Conservation (phyloP, 2,329 filamentous ascomycete species). For the Verticillium klebahnii region DNA sequence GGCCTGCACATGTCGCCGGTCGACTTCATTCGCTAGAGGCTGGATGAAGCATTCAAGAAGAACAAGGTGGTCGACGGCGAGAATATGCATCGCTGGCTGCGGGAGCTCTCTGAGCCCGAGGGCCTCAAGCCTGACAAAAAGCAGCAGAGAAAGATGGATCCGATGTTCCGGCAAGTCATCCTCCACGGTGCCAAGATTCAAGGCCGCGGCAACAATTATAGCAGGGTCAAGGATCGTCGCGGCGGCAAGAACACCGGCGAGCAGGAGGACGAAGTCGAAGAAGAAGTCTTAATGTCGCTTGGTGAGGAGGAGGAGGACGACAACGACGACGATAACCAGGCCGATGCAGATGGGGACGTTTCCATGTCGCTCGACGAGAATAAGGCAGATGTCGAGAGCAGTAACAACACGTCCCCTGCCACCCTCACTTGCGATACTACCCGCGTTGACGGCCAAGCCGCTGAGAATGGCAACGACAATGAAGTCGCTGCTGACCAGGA, state of each 20-base stretch:
- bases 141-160: constrained; percentile 11
- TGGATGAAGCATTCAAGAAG: constrained; percentile 10
- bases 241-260: background rate
- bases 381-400: too few relatives aligned
- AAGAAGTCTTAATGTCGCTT: background rate
- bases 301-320: too few relatives aligned
- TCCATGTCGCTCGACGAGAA: too few relatives aligned
- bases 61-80: background rate
- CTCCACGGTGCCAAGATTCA: constrained; percentile 18
- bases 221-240: background rate
- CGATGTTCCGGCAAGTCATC: constrained; percentile 20
- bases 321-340: too few relatives aligned
- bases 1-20: constrained; percentile 28
- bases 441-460: too few relatives aligned
- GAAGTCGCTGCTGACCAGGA: too few relatives aligned
- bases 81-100: background rate
- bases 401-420: too few relatives aligned
- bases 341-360: too few relatives aligned
- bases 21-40: constrained; percentile 32
- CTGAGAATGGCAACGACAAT: too few relatives aligned
- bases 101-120: background rate
- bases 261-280: background rate
- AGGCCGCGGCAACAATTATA: background rate
- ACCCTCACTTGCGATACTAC: too few relatives aligned
- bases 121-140: background rate